Base-by-base conservation (phyloP, 2,329 filamentous ascomycete species). In the Juglanconis juglandina region DNA sequence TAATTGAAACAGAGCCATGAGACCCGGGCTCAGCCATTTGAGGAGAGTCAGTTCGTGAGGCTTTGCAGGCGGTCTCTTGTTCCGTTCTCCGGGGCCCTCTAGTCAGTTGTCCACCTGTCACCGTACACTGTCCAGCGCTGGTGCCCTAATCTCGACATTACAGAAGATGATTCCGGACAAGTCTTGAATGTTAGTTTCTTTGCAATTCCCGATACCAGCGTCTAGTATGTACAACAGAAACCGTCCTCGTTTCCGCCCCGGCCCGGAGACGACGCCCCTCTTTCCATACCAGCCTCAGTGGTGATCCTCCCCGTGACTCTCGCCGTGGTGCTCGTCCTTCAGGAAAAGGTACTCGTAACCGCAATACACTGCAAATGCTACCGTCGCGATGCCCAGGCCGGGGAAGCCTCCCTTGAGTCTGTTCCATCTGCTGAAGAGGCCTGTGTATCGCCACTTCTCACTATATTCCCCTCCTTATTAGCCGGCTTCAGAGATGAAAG, bases 381-480 rank as follows among this genome's bases (percentile, higher is more conserved):
- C 93, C 5, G 90, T 90, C 37, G 92, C 95, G 68, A 94, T 96
- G 66, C 95, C 95, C 69, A 99, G 83, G 63, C 95, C 95, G 42
- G 95, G 95, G 73, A 99, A 92, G 65, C 87, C 81, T 70, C 84
- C 81, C 79, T 88, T 92, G 81, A 97, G 95, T 69, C 95, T 89
- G 79, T 96, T 96, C 79, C 82, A 90, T 69, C 94, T 86, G 66
- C 88, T 89, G 81, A 97, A 98, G 58, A 86, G 88, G 65, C 94
- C 95, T 41, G 84, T 87, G 81, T 96, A 97, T 77, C 95, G 86
- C 95, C 95, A 99, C 72, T 90, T 85, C 81, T 99, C 95, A 72
- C 95, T 99, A 74, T 66, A n/a, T 33, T 64, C 48, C 24, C 24
- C 24, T 24, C 24, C 24, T 24, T 24, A 24, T 24, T 24, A 24